Evolutionary conservation across 2,329 filamentous ascomycete species (phyloP).

Genomic region (Beauveria asiatica): DNA sequence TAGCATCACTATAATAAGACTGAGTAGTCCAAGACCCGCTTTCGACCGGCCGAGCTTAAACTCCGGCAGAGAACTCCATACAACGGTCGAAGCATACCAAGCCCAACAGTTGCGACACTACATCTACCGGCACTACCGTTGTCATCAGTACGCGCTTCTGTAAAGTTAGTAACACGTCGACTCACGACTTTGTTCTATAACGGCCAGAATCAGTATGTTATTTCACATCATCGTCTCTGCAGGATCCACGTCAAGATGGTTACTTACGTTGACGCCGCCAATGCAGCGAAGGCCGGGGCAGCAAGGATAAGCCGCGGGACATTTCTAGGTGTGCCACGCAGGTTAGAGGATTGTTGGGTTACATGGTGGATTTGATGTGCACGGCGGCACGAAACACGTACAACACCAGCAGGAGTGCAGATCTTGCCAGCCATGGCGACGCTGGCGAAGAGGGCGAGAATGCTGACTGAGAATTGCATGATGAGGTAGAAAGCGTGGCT

Average conservation of each 20-base stretch:
- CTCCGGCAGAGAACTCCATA: not conserved
- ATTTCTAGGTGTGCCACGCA: not conserved
- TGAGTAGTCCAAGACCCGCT: not conserved
- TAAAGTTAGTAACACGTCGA: not conserved
- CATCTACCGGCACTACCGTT: not conserved
- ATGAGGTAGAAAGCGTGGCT: not conserved
- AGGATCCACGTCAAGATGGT: not conserved
- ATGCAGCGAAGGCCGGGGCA: not conserved
- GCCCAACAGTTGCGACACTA: not conserved
- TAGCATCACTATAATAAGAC: not conserved
- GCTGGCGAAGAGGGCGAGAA: not conserved
- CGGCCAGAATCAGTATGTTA: not conserved
- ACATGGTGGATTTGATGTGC: not conserved
- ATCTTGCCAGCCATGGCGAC: not conserved
- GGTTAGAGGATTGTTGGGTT: not conserved
- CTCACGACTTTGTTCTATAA: not conserved
- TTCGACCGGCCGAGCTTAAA: not conserved
- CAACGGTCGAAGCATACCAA: not conserved
- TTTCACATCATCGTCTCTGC: not conserved
- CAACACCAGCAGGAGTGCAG: not conserved
- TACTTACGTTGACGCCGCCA: not conserved
- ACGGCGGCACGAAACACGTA: not conserved
- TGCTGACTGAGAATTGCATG: not conserved
- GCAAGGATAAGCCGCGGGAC: not conserved
- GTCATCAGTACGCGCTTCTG: not conserved